Evolutionary conservation across 129 eudicot genomes (phyloP), one percentile per base, ranked within the genome.

Genomic region (Arctium lappa): DNA sequence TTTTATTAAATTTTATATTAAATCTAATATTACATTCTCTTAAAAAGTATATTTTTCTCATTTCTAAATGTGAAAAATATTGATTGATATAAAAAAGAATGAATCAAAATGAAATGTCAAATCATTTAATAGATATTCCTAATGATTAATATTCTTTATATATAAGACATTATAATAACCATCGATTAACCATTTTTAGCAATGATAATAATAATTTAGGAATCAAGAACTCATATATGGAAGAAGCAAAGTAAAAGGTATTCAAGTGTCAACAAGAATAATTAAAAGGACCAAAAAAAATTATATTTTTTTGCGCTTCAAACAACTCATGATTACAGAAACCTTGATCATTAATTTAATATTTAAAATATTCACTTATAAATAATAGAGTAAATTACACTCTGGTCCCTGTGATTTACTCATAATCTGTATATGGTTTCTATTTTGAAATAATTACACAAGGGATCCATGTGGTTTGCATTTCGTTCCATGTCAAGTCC

Each of bases 41-140:
- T 16, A 60, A 60, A 60, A 44, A 60, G 68, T n/a, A 60, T 60
- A 16, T 16, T 1, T n/a, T 46, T 46, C 3, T 10, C 3, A 2
- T 46, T 46, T 10, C 10, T 16, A 60, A 60, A n/a, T 60, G 33
- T 34, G 7, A 30, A 60, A 81, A 74, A 74, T 81, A 74, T 18
- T 63, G 74, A 62, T 74, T 38, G 10, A 73, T 81, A 73, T 73
- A 0, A 74, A 81, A 74, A 73, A 31, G 74, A 81, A 81, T 73
- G 79, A 73, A 81, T 81, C 84, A 74, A 38, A 81, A 36, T 73
- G 74, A 74, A 16, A 74, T 73, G 85, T 81, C 79, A 73, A 81
- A 81, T 81, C 80, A 31, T 3, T 73, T 60, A 74, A 62, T 39
- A 31, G 34, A 73, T 81, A 81, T 73, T 81, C 85, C 80, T 37